Evolutionary conservation across 2,329 filamentous ascomycete species (phyloP).

Genomic region (Trichoderma semiorbis): DNA sequence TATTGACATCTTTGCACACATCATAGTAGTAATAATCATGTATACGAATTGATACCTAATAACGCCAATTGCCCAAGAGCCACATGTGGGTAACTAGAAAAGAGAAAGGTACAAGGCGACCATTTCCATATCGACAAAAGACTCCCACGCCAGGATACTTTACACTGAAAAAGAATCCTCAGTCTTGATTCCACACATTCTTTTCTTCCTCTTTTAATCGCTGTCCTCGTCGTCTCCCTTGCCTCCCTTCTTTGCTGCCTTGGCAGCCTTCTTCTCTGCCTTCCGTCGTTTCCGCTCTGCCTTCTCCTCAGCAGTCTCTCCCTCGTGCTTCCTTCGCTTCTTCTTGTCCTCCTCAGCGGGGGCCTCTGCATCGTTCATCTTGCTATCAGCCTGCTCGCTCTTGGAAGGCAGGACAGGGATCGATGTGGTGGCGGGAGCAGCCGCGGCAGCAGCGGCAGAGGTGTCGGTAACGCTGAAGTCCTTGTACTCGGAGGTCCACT

Average conservation of each 20-base stretch:
- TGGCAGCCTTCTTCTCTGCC: constrained; percentile 58
- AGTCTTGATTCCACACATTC: not conserved
- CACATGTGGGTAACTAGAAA: constrained; percentile 14
- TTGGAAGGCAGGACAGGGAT: constrained; percentile 32
- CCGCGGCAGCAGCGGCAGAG: constrained; percentile 42
- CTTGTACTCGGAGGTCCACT: constrained; percentile 91
- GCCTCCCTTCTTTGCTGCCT: constrained; percentile 53
- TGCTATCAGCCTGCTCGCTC: constrained; percentile 33
- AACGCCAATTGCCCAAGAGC: constrained; percentile 24
- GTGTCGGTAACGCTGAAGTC: constrained; percentile 67
- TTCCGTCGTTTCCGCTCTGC: constrained; percentile 58
- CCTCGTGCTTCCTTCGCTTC: constrained; percentile 78
- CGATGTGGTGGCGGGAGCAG: constrained; percentile 36
- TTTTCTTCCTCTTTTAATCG: constrained; percentile 25
- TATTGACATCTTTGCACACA: not conserved
- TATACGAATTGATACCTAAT: constrained; percentile 21
- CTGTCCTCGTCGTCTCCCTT: constrained; percentile 53
- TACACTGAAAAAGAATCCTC: constrained; percentile 10
- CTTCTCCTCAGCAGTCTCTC: constrained; percentile 68
- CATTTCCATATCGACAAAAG: constrained; percentile 22
- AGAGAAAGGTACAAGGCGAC: constrained; percentile 23
- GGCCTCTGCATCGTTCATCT: constrained; percentile 36
- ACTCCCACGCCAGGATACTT: constrained; percentile 13
- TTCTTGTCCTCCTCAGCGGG: constrained; percentile 57
- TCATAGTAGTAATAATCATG: constrained; percentile 6